Evolutionary conservation across 306 rosid genomes (phyloP).

Genomic region (Ammopiptanthus mongolicus): DNA sequence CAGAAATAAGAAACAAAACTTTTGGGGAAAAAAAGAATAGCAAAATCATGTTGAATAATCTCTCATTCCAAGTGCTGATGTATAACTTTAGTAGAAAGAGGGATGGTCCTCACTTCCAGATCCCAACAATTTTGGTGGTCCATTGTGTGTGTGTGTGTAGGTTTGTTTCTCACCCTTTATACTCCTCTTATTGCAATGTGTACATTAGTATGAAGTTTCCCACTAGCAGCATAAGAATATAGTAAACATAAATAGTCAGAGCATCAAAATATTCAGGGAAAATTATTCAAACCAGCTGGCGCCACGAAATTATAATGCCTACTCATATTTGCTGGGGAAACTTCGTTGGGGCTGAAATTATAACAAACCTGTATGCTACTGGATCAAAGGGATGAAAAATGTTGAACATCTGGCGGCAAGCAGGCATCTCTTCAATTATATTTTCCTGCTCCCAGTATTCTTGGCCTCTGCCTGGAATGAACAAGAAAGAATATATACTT

Average conservation of each 20-base stretch:
- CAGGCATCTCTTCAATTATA: conserved; percentile 88
- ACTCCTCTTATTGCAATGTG: not conserved
- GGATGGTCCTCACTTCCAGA: not conserved
- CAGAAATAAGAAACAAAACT: not conserved
- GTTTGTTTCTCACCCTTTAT: conserved; percentile 6
- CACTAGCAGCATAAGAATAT: not conserved
- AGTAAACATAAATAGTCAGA: not conserved
- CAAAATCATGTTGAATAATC: not conserved
- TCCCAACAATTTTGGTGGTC: not conserved
- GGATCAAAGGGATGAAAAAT: conserved; percentile 99
- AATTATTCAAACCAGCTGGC: not conserved
- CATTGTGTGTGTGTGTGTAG: not conserved
- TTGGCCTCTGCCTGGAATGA: conserved; percentile 71
- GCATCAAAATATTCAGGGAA: not conserved
- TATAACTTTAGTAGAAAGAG: not conserved
- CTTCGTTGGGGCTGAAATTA: conserved; percentile 9
- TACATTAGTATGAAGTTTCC: conserved; percentile 7
- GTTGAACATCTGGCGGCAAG: conserved; percentile 89
- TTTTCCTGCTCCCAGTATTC: conserved; percentile 87
- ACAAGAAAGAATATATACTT: conserved; percentile 1
- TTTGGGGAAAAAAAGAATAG: not conserved
- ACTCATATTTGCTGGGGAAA: not conserved
- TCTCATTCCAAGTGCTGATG: not conserved
- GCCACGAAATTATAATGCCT: not conserved
- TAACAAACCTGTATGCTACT: conserved; percentile 84